Evolutionary conservation across 306 rosid genomes (phyloP), one percentile per base, ranked within the genome.

Genomic region (Canavalia ensiformis): DNA sequence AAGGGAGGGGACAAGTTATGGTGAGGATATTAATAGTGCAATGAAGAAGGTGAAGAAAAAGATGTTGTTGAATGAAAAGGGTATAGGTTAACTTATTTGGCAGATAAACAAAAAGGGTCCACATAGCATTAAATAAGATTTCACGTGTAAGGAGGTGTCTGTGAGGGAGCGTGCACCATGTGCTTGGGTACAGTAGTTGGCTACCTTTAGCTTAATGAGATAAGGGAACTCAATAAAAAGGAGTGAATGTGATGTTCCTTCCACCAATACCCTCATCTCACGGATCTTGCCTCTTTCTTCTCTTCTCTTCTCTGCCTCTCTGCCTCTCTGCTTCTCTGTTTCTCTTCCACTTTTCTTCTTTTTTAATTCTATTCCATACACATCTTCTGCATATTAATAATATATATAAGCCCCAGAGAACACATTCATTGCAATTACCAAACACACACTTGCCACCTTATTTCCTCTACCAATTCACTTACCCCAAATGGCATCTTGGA

Each of bases 271-370:
- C 86, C 97, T 86, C 94, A 86, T 89, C 94, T 90, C 91, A 85
- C 92, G 97, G 98, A 92, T 92, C 97, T 89, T 88, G 94, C 91
- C 87, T 56, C 84, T 69, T 87, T 68, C 82, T 68, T 69, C 88
- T 68, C 82, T 68, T 50, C 67, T 77, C 74, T 46, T 34, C 55
- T 45, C 0, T 34, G 34, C 58, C 42, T 66, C 41, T 49, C 7
- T 55, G 7, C n/a, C n/a, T 46, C 1, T 46, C 5, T 62, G 0
- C 41, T 4, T 84, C 4, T 62, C 39, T 60, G 33, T 51, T 62
- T 41, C 11, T 55, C 33, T 9, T 6, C 55, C 52, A 62, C 60
- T 4, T 8, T 34, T 44, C 3, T 35, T 12, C 2, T 4, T 3
- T n/a, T 7, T 71, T 5, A 56, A n/a, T 28, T 55, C 71, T 51